Conservation (phyloP, 495 filamentous ascomycete species). For the Friedmanniomyces simplex region DNA sequence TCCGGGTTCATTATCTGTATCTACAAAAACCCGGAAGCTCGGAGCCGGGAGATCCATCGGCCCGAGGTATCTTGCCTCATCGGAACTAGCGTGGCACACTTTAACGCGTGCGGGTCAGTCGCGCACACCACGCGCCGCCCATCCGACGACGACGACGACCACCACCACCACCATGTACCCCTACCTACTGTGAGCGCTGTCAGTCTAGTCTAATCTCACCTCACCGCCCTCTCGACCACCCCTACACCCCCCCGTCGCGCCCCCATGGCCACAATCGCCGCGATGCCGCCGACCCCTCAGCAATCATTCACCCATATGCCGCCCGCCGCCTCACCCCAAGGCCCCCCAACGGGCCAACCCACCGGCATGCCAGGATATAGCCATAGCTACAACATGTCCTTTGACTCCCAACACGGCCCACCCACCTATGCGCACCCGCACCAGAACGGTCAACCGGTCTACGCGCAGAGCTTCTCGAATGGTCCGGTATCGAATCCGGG, state of each 20-base stretch:
- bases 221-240: no score
- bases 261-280: constrained; percentile 11
- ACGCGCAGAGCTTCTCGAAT: constrained; percentile 14
- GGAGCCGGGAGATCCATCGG: no score
- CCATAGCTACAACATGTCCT: constrained; percentile 16
- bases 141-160: no score
- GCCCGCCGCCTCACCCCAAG: not conserved
- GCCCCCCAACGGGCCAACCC: not conserved
- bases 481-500: constrained; percentile 14
- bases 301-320: constrained; percentile 8
- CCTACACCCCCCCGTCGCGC: not conserved
- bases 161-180: no score
- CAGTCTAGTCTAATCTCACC: no score
- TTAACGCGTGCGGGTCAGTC: no score
- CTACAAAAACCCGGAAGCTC: not conserved
- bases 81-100: no score
- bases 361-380: constrained; percentile 6
- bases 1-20: no score
- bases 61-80: no score
- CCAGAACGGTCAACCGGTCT: not conserved
- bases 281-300: constrained; percentile 18
- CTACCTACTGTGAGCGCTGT: no score
- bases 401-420: constrained; percentile 5
- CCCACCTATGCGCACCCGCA: not conserved
- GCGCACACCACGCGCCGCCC: no score